These are phyloP conservation scores for Colletotrichum tabaci DNA, from an alignment of 2,329 filamentous ascomycete species.

Conservation along the genomic window DNA sequence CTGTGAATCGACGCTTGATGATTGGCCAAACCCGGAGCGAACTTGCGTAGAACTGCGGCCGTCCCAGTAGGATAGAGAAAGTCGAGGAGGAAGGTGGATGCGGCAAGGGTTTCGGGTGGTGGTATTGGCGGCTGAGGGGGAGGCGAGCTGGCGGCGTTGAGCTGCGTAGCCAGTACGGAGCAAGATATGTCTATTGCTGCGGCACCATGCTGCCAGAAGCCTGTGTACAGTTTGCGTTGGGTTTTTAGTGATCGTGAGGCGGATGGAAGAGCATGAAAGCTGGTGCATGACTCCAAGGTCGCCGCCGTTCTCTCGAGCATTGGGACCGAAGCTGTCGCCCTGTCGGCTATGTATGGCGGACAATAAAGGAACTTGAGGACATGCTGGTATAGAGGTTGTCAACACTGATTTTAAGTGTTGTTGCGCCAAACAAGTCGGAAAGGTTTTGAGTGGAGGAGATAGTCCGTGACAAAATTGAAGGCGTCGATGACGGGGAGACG, in stretches of 20 bases:
- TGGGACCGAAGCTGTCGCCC: conserved; percentile 46
- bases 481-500: conserved; percentile 27
- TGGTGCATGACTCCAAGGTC: conserved; percentile 68
- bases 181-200: conserved; percentile 63
- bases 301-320: conserved; percentile 73
- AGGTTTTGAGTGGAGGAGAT: conserved; percentile 35
- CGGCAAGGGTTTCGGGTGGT: conserved; percentile 53
- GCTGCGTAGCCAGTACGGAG: conserved; percentile 51
- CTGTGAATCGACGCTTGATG: conserved; percentile 41
- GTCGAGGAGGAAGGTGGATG: conserved; percentile 68
- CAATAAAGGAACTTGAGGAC: conserved; percentile 8
- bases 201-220: conserved; percentile 70
- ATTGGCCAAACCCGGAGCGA: conserved; percentile 44
- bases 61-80: conserved; percentile 68
- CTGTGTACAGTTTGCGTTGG: conserved; percentile 61
- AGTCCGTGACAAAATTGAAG: conserved; percentile 23
- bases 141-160: conserved; percentile 41
- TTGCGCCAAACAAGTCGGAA: conserved; percentile 20
- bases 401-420: conserved; percentile 11
- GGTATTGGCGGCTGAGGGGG: conserved; percentile 46
- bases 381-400: conserved; percentile 27
- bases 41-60: conserved; percentile 58
- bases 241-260: conserved; percentile 54
- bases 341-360: conserved; percentile 30
- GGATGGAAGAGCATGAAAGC: conserved; percentile 66